phyloP scores from a whole-genome alignment of 1,284 basidiomycete species.

The Xanthoconium separans region DNA sequence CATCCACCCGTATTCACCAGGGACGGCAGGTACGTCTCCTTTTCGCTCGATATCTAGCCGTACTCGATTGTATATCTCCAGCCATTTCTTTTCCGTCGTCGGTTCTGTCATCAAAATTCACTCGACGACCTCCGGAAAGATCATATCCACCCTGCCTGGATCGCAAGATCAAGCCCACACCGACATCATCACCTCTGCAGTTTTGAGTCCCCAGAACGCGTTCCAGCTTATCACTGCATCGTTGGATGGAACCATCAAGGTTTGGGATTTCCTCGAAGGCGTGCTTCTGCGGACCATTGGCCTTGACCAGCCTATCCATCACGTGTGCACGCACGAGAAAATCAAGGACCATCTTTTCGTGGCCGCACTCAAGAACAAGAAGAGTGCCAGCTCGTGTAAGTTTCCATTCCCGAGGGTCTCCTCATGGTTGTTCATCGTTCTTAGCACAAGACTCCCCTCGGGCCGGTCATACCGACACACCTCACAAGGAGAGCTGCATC shows the following conservation, averaged over 20 bases:
- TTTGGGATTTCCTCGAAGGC: slow-evolving; percentile 95
- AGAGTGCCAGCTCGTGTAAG: slow-evolving; percentile 45
- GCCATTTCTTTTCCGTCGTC: slow-evolving; percentile 85
- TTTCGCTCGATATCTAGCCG: slow-evolving; percentile 11
- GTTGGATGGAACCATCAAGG: slow-evolving; percentile 78
- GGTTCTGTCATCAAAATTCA: slow-evolving; percentile 81
- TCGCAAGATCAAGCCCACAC: slow-evolving; percentile 46
- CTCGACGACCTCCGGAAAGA: slow-evolving; percentile 70
- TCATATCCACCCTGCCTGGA: slow-evolving; percentile 76
- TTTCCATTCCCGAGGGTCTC: neutral
- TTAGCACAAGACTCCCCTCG: slow-evolving; percentile 9
- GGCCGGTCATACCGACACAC: neutral
- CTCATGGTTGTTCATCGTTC: slow-evolving; percentile 5
- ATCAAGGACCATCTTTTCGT: slow-evolving; percentile 72
- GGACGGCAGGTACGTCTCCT: slow-evolving; percentile 73
- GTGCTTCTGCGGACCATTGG: slow-evolving; percentile 74
- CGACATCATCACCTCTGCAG: slow-evolving; percentile 69
- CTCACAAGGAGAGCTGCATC: slow-evolving; percentile 49
- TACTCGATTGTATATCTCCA: slow-evolving; percentile 34
- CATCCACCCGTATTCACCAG: slow-evolving; percentile 78
- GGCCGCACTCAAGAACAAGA: slow-evolving; percentile 52
- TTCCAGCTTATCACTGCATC: slow-evolving; percentile 90
- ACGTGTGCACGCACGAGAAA: slow-evolving; percentile 67
- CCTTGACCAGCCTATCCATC: slow-evolving; percentile 69
- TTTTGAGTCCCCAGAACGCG: slow-evolving; percentile 83